Percentiles rank a stretch among this genome's conserved stretches.
Evolutionary conservation across 495 filamentous ascomycete species (phyloP).

Genomic region (Amniculicola lignicola): DNA sequence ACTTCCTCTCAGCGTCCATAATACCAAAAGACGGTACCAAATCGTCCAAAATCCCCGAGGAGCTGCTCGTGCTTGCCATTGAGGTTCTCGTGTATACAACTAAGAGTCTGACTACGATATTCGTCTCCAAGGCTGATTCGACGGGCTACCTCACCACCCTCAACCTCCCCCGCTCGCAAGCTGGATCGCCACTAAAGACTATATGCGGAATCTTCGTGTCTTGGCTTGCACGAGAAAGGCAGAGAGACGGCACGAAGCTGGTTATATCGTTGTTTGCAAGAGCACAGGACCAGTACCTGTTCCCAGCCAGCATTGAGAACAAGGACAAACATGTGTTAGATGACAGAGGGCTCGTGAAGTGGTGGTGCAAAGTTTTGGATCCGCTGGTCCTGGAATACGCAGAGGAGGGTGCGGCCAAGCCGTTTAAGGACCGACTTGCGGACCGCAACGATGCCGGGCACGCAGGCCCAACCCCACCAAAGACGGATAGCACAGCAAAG

Average conservation of each 20-base stretch:
- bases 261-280: conserved; percentile 91
- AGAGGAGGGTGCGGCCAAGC: conserved; percentile 46
- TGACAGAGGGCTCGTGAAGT: conserved; percentile 81
- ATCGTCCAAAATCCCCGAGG: conserved; percentile 5
- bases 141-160: conserved; percentile 78
- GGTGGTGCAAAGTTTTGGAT: conserved; percentile 90
- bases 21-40: conserved; percentile 5
- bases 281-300: conserved; percentile 90
- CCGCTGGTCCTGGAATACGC: conserved; percentile 58
- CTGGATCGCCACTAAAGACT: conserved; percentile 65
- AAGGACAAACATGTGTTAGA: conserved; percentile 86
- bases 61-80: conserved; percentile 62
- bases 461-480: neutral
- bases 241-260: conserved; percentile 64
- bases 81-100: conserved; percentile 71
- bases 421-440: conserved; percentile 22
- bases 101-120: conserved; percentile 75
- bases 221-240: conserved; percentile 64
- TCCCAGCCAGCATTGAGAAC: conserved; percentile 86
- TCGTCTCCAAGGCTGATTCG: conserved; percentile 96
- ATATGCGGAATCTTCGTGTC: conserved; percentile 72
- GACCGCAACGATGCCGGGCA: conserved; percentile 3
- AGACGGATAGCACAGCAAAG: conserved; percentile 46
- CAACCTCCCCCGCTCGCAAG: conserved; percentile 54
- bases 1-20: conserved; percentile 77